Percentiles rank a stretch among this genome's conserved stretches.
These are phyloP conservation scores for Waitea zeae DNA, from an alignment of 1,284 basidiomycete genomes.

Conservation along the genomic window DNA sequence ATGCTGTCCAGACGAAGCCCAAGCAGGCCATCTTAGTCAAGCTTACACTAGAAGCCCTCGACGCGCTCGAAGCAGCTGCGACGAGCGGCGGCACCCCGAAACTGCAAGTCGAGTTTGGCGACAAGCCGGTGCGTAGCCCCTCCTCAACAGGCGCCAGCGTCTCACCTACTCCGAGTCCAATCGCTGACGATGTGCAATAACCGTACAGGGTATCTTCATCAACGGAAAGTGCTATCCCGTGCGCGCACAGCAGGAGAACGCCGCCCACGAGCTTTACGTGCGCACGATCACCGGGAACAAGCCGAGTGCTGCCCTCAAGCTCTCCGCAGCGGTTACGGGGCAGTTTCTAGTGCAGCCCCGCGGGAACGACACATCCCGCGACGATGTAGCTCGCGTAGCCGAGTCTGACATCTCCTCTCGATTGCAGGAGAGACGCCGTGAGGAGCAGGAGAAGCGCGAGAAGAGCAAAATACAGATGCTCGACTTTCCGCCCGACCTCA, in stretches of 20 bases:
- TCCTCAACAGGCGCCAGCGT: background rate
- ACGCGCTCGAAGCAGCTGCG: conserved; percentile 36
- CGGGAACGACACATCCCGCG: no score
- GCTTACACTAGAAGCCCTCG: conserved; percentile 48
- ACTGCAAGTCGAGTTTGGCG: conserved; percentile 42
- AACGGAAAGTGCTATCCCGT: conserved; percentile 45
- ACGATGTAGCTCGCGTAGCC: no score
- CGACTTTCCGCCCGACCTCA: no score
- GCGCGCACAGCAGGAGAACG: conserved; percentile 28
- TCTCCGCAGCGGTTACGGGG: conserved; percentile 51
- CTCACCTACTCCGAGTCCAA: background rate
- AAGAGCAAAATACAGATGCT: no score
- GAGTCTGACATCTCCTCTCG: no score
- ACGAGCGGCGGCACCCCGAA: conserved; percentile 23
- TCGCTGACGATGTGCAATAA: conserved; percentile 1
- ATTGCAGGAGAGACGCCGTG: no score
- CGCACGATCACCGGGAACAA: conserved; percentile 35
- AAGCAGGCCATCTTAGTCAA: conserved; percentile 59
- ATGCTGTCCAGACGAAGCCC: conserved; percentile 33
- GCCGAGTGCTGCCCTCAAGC: conserved; percentile 44
- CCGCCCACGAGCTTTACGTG: conserved; percentile 53
- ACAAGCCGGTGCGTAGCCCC: conserved; percentile 27
- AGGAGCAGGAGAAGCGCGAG: no score
- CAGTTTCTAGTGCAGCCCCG: conserved; percentile 45
- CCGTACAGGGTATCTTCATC: conserved; percentile 41